Evolutionary conservation across 768 basidiomycete species (phyloP).

Genomic region (Lactarius vividus): DNA sequence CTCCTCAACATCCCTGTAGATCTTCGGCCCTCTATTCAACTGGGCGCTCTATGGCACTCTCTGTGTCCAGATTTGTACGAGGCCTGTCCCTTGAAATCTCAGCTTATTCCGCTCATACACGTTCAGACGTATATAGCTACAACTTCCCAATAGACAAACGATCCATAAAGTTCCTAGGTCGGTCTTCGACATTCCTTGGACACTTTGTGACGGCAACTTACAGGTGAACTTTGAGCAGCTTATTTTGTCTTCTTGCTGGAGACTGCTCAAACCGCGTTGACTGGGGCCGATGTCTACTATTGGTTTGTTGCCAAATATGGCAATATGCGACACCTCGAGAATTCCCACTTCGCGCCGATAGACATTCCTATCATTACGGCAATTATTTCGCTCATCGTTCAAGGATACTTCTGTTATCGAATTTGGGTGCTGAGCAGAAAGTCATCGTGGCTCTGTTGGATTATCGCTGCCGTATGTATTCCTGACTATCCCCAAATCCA

Average conservation of each 20-base stretch:
- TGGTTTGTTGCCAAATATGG: neutral
- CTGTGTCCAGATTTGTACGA: neutral
- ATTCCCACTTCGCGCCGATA: neutral
- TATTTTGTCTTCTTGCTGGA: neutral
- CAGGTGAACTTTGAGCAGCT: neutral
- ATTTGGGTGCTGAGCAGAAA: neutral
- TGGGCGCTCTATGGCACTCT: slow-evolving; percentile 1
- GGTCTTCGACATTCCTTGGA: neutral
- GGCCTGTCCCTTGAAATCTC: neutral
- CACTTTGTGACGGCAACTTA: neutral
- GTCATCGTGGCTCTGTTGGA: neutral
- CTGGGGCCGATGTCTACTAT: neutral
- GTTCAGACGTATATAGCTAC: neutral
- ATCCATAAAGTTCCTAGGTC: neutral
- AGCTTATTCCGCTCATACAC: neutral
- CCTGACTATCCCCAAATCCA: neutral
- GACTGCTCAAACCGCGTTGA: neutral
- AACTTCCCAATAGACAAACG: neutral
- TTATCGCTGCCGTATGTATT: neutral
- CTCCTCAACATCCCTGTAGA: neutral
- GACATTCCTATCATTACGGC: neutral
- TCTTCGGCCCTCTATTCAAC: neutral
- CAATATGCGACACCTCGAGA: neutral
- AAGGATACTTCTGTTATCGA: neutral
- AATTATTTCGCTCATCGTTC: neutral